These are phyloP conservation scores for Prorocentrum cordatum DNA, from an alignment of 169 alveolate genomes.

Conservation along the genomic window DNA sequence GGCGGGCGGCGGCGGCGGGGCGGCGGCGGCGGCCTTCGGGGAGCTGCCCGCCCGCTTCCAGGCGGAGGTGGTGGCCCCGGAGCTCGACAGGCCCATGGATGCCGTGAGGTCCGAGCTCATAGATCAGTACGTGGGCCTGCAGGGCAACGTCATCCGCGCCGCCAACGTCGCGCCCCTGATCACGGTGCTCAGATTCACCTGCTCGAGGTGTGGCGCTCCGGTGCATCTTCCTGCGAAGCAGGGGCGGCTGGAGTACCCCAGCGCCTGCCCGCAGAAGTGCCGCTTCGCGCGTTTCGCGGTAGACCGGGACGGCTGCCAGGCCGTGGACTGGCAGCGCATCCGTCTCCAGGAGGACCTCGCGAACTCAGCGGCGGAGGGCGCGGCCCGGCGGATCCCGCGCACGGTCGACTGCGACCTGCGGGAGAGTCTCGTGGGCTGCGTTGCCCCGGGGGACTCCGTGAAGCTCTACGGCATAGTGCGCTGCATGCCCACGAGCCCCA, in stretches of 20 bases:
- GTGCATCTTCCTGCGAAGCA: neutral
- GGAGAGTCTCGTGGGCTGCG: slow-evolving; percentile 5
- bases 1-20: no score
- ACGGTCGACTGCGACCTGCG: slow-evolving; percentile 18
- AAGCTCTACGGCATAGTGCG: slow-evolving; percentile 23
- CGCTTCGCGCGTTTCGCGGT: slow-evolving; percentile 42
- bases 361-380: neutral
- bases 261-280: slow-evolving; percentile 18
- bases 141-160: slow-evolving; percentile 11
- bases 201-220: neutral
- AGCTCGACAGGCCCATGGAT: slow-evolving; percentile 11
- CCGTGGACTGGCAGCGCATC: slow-evolving; percentile 39
- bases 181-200: slow-evolving; percentile 16
- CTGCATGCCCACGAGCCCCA: slow-evolving; percentile 53
- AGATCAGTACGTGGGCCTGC: slow-evolving; percentile 8
- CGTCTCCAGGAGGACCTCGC: slow-evolving; percentile 21
- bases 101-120: slow-evolving; percentile 22
- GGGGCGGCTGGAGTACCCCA: slow-evolving; percentile 33
- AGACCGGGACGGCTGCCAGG: slow-evolving; percentile 12
- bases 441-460: slow-evolving; percentile 40
- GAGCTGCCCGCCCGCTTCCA: no score
- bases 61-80: slow-evolving; percentile 29
- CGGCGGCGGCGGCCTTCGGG: no score
- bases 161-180: slow-evolving; percentile 41
- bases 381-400: slow-evolving; percentile 19